These are phyloP conservation scores for Haematococcus lacustris DNA, from an alignment of 139 green algal genomes.

Conservation along the genomic window DNA sequence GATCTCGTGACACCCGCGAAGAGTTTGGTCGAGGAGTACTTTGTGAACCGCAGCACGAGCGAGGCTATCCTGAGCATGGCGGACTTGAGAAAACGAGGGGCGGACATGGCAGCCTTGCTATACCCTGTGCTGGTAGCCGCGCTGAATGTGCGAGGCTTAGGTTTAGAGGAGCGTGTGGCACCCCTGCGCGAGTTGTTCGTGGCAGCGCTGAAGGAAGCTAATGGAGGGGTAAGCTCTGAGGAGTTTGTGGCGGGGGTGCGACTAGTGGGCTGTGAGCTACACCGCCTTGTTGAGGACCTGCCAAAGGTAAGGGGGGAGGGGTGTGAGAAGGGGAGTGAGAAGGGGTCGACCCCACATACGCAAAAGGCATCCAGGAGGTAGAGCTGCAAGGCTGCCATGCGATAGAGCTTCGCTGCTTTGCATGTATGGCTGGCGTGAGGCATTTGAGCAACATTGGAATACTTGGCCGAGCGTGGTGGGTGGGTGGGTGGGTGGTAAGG, in stretches of 20 bases:
- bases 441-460: background rate
- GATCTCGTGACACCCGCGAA: background rate
- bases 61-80: background rate
- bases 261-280: background rate
- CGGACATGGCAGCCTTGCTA: background rate
- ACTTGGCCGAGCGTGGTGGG: no score
- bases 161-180: background rate
- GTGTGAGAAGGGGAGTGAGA: background rate
- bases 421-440: background rate
- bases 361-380: background rate
- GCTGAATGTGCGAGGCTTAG: constrained; percentile 1
- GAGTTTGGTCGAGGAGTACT: constrained; percentile 1
- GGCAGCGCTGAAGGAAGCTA: background rate
- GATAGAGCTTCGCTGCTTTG: background rate
- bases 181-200: background rate
- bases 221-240: background rate
- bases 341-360: background rate
- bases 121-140: background rate
- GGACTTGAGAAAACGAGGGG: background rate
- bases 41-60: background rate
- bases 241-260: background rate
- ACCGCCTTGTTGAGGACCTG: background rate
- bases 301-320: background rate
- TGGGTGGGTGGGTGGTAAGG: no score
- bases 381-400: no score